A percentile compares a stretch with the other conserved stretches of the same genome.
phyloP scores from a whole-genome alignment of 768 basidiomycete genomes.

The Suillus weaverae region DNA sequence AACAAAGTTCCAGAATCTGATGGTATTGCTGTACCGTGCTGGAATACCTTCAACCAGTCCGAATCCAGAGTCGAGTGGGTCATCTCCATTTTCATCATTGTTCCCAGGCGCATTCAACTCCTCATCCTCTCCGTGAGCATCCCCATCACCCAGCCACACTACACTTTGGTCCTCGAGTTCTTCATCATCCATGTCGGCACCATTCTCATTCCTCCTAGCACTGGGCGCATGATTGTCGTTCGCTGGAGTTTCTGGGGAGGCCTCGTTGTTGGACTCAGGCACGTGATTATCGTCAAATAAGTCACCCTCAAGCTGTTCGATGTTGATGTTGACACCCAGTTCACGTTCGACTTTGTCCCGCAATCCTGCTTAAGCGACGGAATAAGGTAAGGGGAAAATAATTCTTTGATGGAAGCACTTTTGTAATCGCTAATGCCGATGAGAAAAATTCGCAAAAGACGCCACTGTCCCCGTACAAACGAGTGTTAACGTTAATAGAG shows the following conservation, averaged over 20 bases:
- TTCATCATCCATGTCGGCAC: not conserved
- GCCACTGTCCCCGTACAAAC: not conserved
- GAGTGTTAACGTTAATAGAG: not conserved
- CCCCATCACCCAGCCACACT: not conserved
- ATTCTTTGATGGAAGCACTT: not conserved
- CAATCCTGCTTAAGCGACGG: not conserved
- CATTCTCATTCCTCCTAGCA: not conserved
- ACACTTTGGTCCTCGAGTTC: not conserved
- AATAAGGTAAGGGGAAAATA: constrained; percentile 7
- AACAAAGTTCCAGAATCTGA: not conserved
- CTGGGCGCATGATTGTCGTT: not conserved
- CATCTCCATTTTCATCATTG: not conserved
- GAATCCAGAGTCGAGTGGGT: not conserved
- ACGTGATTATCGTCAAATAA: not conserved
- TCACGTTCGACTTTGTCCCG: not conserved
- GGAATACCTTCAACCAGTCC: not conserved
- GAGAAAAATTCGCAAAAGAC: not conserved
- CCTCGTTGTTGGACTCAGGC: not conserved
- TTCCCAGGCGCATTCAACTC: not conserved
- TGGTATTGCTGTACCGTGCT: not conserved
- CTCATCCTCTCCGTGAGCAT: not conserved
- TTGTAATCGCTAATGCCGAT: constrained; percentile 3
- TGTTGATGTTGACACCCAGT: constrained; percentile 1
- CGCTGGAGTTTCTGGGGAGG: not conserved
- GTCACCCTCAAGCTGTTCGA: not conserved